These are phyloP conservation scores for Euphorbia schlechtendalii DNA, from an alignment of 441 rosid genomes.

Conservation along the genomic window DNA sequence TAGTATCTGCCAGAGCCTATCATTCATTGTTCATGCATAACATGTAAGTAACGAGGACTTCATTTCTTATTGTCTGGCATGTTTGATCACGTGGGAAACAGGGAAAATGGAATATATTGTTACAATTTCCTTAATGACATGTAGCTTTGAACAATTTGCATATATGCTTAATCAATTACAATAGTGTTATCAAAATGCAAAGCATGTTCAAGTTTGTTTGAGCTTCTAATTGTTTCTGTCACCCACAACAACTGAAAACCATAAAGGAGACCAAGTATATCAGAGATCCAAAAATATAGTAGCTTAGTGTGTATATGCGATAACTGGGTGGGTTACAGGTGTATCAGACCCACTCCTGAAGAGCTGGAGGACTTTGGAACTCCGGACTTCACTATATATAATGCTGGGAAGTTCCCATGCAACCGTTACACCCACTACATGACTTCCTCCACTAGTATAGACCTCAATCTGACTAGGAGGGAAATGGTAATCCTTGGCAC, in stretches of 20 bases:
- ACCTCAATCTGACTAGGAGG: slow-evolving; percentile 82
- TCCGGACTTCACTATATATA: slow-evolving; percentile 98
- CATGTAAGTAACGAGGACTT: slow-evolving; percentile 56
- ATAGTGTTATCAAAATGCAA: not conserved
- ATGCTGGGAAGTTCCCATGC: slow-evolving; percentile 99
- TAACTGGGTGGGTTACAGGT: slow-evolving; percentile 80
- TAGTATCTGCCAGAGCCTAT: slow-evolving; percentile 94
- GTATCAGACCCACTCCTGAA: slow-evolving; percentile 96
- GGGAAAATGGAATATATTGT: not conserved
- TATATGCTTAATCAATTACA: not conserved
- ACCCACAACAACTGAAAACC: not conserved
- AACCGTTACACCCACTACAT: slow-evolving; percentile 98
- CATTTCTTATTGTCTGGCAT: not conserved
- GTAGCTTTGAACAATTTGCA: not conserved
- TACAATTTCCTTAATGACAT: not conserved
- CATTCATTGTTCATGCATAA: slow-evolving; percentile 97
- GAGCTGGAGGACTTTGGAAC: slow-evolving; percentile 98
- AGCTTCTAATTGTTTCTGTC: slow-evolving; percentile 5
- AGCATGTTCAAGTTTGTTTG: slow-evolving; percentile 7
- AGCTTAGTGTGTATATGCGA: slow-evolving; percentile 32
- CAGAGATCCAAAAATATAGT: slow-evolving; percentile 24
- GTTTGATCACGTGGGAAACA: not conserved
- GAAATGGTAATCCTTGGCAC: slow-evolving; percentile 99
- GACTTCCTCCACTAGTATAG: slow-evolving; percentile 99
- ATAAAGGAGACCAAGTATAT: not conserved